Percentiles rank a stretch among this genome's conserved stretches.
phyloP scores from a whole-genome alignment of 2,329 filamentous ascomycete genomes.

The Conoideocrella luteorostrata region DNA sequence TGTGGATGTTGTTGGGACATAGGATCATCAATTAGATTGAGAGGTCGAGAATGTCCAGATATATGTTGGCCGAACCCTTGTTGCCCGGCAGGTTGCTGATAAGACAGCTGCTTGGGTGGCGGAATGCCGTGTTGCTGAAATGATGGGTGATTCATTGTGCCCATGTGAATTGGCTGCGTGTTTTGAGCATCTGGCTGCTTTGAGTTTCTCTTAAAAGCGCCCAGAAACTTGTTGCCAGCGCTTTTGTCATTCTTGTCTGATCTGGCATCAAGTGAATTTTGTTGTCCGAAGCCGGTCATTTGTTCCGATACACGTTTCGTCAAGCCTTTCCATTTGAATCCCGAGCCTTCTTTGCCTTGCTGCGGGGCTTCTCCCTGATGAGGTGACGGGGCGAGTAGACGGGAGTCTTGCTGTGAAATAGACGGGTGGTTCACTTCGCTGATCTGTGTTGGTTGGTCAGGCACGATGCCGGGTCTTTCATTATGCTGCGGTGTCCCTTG shows the following conservation, averaged over 20 bases:
- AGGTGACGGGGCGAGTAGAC: neutral
- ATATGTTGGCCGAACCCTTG: neutral
- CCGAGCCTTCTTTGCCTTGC: conserved; percentile 10
- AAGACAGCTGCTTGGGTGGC: neutral
- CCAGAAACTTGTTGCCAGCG: conserved; percentile 21
- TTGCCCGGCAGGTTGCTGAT: neutral
- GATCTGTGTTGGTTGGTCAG: too few relatives aligned
- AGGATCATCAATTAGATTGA: too few relatives aligned
- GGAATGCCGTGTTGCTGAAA: neutral
- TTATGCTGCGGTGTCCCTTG: neutral
- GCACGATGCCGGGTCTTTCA: neutral
- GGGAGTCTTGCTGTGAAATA: neutral
- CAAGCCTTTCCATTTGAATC: conserved; percentile 27
- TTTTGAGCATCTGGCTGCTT: conserved; percentile 14
- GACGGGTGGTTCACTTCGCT: too few relatives aligned
- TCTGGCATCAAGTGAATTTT: conserved; percentile 11
- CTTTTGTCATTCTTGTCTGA: conserved; percentile 16
- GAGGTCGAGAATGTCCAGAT: too few relatives aligned
- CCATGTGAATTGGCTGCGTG: neutral
- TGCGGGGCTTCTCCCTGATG: neutral
- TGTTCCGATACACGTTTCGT: conserved; percentile 27
- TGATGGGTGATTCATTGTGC: neutral
- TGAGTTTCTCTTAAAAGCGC: conserved; percentile 25
- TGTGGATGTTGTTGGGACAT: neutral
- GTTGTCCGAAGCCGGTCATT: conserved; percentile 11